A percentile compares a stretch with the other conserved stretches of the same genome.
These are phyloP conservation scores for Penicillium flavigenum DNA, from an alignment of 495 filamentous ascomycete species.

Conservation along the genomic window DNA sequence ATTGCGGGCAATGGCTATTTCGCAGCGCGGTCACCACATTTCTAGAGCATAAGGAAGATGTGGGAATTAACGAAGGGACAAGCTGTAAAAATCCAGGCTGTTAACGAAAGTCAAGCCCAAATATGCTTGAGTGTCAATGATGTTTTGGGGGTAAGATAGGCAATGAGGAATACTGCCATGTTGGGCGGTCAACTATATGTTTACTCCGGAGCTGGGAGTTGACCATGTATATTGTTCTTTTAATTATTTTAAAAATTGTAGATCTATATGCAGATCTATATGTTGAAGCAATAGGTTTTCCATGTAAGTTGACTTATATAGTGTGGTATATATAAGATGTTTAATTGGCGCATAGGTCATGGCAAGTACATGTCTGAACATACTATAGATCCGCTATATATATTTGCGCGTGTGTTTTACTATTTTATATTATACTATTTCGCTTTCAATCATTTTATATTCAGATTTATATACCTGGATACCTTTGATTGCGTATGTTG, in stretches of 20 bases:
- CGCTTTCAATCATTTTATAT: neutral
- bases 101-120: neutral
- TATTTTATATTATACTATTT: neutral
- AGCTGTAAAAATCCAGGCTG: neutral
- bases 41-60: conserved; percentile 17
- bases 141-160: conserved; percentile 6
- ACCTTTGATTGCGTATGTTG: neutral
- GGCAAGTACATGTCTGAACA: neutral
- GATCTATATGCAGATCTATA: neutral
- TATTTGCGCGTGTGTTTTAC: neutral
- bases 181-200: conserved; percentile 9
- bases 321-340: too few relatives aligned
- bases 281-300: too few relatives aligned
- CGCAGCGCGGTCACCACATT: conserved; percentile 41
- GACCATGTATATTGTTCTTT: too few relatives aligned
- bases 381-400: conserved; percentile 2
- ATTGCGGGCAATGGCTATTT: conserved; percentile 54
- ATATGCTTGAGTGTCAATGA: neutral
- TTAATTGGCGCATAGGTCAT: too few relatives aligned
- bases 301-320: too few relatives aligned
- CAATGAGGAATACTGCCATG: conserved; percentile 11
- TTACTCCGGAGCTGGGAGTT: neutral
- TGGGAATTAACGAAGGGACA: neutral
- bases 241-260: neutral
- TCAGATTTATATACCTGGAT: neutral